Evolutionary conservation across 2,329 filamentous ascomycete species (phyloP).

Genomic region (Biscogniauxia sp.): DNA sequence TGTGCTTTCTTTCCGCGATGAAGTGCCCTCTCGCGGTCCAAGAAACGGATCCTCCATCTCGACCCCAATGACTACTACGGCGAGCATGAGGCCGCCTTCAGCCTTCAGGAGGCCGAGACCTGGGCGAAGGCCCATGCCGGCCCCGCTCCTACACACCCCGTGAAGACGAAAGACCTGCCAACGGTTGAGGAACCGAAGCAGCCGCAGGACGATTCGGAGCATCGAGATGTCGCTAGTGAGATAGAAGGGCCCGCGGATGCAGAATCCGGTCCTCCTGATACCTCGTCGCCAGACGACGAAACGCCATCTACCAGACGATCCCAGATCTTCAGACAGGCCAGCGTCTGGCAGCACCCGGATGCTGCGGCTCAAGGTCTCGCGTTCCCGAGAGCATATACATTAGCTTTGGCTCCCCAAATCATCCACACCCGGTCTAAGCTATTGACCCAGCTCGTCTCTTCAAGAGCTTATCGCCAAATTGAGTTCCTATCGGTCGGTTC

Average conservation of each 20-base stretch:
- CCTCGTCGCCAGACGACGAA: neutral
- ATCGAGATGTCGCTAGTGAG: neutral
- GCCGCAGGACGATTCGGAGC: neutral
- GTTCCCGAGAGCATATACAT: constrained; percentile 71
- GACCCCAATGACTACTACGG: constrained; percentile 89
- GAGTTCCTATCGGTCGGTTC: constrained; percentile 92
- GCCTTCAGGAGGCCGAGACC: constrained; percentile 73
- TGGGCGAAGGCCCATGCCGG: constrained; percentile 57
- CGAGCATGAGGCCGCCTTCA: constrained; percentile 79
- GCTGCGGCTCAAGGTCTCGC: constrained; percentile 45
- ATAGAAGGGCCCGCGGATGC: neutral
- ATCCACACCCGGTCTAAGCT: constrained; percentile 81
- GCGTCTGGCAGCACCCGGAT: constrained; percentile 36
- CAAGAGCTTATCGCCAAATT: constrained; percentile 81
- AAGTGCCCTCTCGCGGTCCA: constrained; percentile 89
- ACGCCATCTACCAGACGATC: neutral
- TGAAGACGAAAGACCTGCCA: neutral
- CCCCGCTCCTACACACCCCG: constrained; percentile 11
- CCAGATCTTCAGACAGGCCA: constrained; percentile 36
- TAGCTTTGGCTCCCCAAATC: constrained; percentile 81
- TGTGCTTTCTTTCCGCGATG: constrained; percentile 29
- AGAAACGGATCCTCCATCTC: constrained; percentile 87
- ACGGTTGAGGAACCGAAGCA: neutral
- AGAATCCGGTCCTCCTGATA: neutral
- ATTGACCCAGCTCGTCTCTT: constrained; percentile 79